Evolutionary conservation across 768 basidiomycete genomes (phyloP).

Genomic region (Leccinum ochraceum): DNA sequence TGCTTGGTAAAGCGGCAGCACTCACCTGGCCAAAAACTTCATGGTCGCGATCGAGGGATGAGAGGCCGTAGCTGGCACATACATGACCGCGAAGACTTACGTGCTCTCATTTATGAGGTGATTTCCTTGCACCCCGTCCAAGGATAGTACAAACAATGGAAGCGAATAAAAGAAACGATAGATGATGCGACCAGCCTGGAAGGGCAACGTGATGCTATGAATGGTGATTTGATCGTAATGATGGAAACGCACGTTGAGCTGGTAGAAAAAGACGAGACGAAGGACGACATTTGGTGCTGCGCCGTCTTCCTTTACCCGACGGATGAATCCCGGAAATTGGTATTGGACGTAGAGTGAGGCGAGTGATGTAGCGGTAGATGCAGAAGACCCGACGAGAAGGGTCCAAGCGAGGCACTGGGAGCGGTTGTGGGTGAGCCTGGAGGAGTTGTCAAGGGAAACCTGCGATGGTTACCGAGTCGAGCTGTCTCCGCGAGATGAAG

Average conservation of each 20-base stretch:
- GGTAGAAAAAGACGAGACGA: slow-evolving; percentile 71
- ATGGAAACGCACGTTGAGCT: slow-evolving; percentile 63
- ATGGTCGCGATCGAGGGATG: not conserved
- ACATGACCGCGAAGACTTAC: slow-evolving; percentile 43
- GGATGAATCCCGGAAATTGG: slow-evolving; percentile 71
- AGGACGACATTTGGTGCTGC: slow-evolving; percentile 75
- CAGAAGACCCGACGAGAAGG: slow-evolving; percentile 69
- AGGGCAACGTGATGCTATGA: not conserved
- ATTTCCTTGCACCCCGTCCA: slow-evolving; percentile 58
- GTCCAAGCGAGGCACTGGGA: slow-evolving; percentile 71
- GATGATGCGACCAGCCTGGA: slow-evolving; percentile 64
- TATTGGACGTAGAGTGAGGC: slow-evolving; percentile 71
- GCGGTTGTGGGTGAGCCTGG: slow-evolving; percentile 19
- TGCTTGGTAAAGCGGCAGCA: not conserved
- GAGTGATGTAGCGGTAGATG: slow-evolving; percentile 66
- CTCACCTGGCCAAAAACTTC: slow-evolving; percentile 63
- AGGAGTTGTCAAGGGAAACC: slow-evolving; percentile 1
- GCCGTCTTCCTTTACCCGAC: slow-evolving; percentile 68
- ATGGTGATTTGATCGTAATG: not conserved
- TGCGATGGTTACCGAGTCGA: slow-evolving; percentile 50
- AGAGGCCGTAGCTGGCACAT: not conserved
- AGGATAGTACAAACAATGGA: slow-evolving; percentile 64
- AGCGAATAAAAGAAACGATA: slow-evolving; percentile 76
- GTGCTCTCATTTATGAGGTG: slow-evolving; percentile 52
- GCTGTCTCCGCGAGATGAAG: slow-evolving; percentile 54